These are phyloP conservation scores for Lomentospora prolificans DNA, from an alignment of 2,329 filamentous ascomycete genomes.

Conservation along the genomic window DNA sequence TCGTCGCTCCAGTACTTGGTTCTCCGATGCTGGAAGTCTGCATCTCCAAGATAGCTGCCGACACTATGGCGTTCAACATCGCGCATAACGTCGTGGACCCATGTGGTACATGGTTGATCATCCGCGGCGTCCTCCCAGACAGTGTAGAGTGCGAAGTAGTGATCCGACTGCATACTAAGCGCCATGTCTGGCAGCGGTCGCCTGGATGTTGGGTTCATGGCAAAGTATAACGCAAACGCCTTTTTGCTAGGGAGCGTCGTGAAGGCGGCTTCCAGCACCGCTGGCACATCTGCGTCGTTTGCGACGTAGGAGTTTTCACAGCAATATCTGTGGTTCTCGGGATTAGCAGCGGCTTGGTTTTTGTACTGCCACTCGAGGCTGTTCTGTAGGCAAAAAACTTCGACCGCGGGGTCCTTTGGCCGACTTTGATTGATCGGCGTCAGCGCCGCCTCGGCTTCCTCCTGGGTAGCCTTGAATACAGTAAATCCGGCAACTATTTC, in stretches of 20 bases:
- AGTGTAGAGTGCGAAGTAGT: constrained; percentile 45
- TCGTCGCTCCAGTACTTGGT: constrained; percentile 38
- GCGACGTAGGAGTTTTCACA: constrained; percentile 40
- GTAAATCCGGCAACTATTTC: constrained; percentile 12
- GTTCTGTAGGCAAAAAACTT: constrained; percentile 29
- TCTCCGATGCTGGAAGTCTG: constrained; percentile 38
- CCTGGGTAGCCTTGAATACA: constrained; percentile 14
- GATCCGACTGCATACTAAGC: constrained; percentile 42
- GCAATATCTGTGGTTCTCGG: constrained; percentile 36
- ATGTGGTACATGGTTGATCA: constrained; percentile 30
- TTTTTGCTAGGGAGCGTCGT: constrained; percentile 34
- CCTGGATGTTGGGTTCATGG: constrained; percentile 37
- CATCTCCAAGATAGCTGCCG: constrained; percentile 45
- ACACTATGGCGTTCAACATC: constrained; percentile 28
- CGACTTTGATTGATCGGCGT: constrained; percentile 16
- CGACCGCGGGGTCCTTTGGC: constrained; percentile 25
- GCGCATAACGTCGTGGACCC: constrained; percentile 32
- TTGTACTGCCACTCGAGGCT: constrained; percentile 29
- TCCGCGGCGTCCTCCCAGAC: constrained; percentile 37
- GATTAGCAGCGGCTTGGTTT: constrained; percentile 35
- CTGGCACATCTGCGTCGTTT: constrained; percentile 34
- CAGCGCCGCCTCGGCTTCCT: neutral
- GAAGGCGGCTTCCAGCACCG: constrained; percentile 35
- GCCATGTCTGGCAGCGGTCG: constrained; percentile 37
- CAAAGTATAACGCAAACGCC: constrained; percentile 37